Percentiles rank a stretch among this genome's conserved stretches.
Conservation (phyloP, 2,329 filamentous ascomycete species). For the Nothophoma quercina region DNA sequence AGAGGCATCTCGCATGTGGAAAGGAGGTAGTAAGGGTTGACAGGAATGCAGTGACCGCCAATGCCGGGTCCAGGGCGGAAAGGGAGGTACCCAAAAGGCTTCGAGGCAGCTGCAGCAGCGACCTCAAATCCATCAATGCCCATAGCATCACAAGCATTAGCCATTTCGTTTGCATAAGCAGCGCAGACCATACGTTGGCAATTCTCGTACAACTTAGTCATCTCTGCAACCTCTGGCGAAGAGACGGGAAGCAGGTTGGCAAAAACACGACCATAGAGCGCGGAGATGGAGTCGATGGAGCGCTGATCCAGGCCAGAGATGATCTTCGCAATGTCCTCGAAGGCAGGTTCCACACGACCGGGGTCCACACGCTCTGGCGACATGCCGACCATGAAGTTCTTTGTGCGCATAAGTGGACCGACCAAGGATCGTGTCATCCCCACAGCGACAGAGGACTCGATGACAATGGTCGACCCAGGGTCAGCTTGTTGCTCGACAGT, state of each 20-base stretch:
- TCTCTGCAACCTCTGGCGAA: slow-evolving; percentile 63
- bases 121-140: slow-evolving; percentile 62
- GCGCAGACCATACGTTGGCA: slow-evolving; percentile 65
- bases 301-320: slow-evolving; percentile 57
- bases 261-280: slow-evolving; percentile 59
- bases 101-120: slow-evolving; percentile 58
- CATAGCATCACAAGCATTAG: slow-evolving; percentile 58
- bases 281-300: slow-evolving; percentile 55
- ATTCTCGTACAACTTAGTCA: slow-evolving; percentile 67
- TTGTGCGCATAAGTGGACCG: slow-evolving; percentile 51
- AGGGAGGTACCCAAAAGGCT: slow-evolving; percentile 54
- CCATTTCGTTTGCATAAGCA: slow-evolving; percentile 65
- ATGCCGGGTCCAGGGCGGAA: slow-evolving; percentile 60
- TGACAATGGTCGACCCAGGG: slow-evolving; percentile 57
- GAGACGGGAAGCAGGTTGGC: slow-evolving; percentile 59
- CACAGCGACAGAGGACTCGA: slow-evolving; percentile 64
- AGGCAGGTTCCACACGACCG: slow-evolving; percentile 52
- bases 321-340: slow-evolving; percentile 59
- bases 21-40: slow-evolving; percentile 64
- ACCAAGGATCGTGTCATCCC: slow-evolving; percentile 63
- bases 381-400: slow-evolving; percentile 8
- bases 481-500: slow-evolving; percentile 54
- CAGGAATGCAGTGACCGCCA: slow-evolving; percentile 64
- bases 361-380: slow-evolving; percentile 54
- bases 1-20: slow-evolving; percentile 59